Percentiles rank a stretch among this genome's conserved stretches.
Conservation (phyloP, 106 monocot species). For the Apostasia shenzhenica region DNA sequence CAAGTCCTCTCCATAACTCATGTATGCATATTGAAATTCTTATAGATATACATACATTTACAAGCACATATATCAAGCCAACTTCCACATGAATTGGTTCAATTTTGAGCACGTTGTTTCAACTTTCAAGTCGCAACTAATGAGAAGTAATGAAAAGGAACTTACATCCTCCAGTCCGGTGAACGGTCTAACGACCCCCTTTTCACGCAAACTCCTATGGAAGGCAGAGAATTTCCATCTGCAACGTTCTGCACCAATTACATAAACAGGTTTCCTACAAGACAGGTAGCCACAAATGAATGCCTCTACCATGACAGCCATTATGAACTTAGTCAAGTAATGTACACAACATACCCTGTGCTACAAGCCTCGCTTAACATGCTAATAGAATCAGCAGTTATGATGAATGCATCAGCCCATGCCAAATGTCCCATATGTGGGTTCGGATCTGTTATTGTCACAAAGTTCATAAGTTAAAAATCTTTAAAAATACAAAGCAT, state of each 20-base stretch:
- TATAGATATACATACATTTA: too few relatives aligned
- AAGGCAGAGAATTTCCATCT: conserved; percentile 96
- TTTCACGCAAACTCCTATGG: conserved; percentile 64
- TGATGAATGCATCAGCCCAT: conserved; percentile 96
- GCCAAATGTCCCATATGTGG: conserved; percentile 99
- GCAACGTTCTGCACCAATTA: conserved; percentile 84
- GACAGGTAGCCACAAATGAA: conserved; percentile 1
- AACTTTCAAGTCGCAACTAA: too few relatives aligned
- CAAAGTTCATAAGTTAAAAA: background rate
- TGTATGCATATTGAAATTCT: too few relatives aligned
- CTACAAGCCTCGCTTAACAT: conserved; percentile 98
- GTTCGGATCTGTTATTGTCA: conserved; percentile 50
- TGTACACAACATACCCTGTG: conserved; percentile 55
- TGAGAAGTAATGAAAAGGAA: background rate
- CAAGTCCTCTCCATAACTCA: too few relatives aligned
- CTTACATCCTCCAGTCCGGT: conserved; percentile 95
- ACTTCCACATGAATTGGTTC: too few relatives aligned
- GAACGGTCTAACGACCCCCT: conserved; percentile 69
- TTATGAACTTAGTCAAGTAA: background rate
- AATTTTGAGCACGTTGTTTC: too few relatives aligned
- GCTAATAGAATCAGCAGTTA: conserved; percentile 93
- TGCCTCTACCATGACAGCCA: background rate
- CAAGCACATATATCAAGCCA: too few relatives aligned
- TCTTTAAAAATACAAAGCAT: background rate
- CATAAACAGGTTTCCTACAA: conserved; percentile 92